Evolutionary conservation across 2,329 filamentous ascomycete species (phyloP), one percentile per base, ranked within the genome.

Genomic region (Stemphylium vesicarium): DNA sequence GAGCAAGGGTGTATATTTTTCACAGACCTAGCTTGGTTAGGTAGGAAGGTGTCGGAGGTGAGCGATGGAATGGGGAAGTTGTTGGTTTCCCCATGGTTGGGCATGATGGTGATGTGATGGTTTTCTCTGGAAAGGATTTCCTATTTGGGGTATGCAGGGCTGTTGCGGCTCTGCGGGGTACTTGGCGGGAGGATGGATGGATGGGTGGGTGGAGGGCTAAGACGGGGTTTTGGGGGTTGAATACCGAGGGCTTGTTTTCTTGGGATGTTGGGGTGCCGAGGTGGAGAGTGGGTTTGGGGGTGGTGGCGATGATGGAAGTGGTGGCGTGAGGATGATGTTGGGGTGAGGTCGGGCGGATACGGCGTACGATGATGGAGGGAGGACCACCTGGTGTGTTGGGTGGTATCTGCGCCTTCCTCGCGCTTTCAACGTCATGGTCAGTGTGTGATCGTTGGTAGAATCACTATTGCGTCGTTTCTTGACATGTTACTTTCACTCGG

Each of bases 61-160:
- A n/a, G 43, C 43, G 43, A 41, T n/a, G 37, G 12, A 11, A 47
- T 47, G 50, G 50, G 43, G 41, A 46, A 35, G 20, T 45, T 40
- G 26, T 12, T 8, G 10, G 24, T n/a, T 35, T 36, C 20, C 35
- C 13, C 31, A 22, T 40, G 46, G 22, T 41, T 7, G 40, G 40
- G 9, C 6, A 15, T 20, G 20, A 15, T 41, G 16, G 16, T 49
- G 13, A 18, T 26, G 18, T 10, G 8, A 32, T 22, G 20, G 38
- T 16, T 16, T 13, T 33, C 37, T 22, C 37, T 22, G 47, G 38
- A 61, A n/a, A 42, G 41, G 5, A 44, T 56, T 33, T 40, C 45
- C 11, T 24, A n/a, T 12, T 53, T 42, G n/a, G n/a, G 26, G 24
- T 42, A 52, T 31, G 18, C 33, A 37, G 32, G 32, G 43, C 32